These are phyloP conservation scores for Gentiana dahurica DNA, from an alignment of 257 asterid species.

Conservation along the genomic window DNA sequence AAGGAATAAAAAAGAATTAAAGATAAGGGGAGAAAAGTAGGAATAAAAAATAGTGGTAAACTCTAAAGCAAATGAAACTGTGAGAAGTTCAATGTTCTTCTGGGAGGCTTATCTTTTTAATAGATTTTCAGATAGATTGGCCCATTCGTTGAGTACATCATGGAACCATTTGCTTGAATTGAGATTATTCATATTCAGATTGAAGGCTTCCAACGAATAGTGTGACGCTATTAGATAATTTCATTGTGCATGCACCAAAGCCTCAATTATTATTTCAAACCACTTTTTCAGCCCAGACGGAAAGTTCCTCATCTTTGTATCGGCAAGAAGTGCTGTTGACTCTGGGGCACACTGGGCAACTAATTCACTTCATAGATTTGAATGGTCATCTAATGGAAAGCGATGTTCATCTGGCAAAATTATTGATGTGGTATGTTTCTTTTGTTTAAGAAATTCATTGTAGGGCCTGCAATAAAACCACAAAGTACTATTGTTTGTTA, in stretches of 20 bases:
- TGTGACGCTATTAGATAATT: too few relatives aligned
- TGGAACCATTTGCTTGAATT: background rate
- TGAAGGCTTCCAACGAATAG: too few relatives aligned
- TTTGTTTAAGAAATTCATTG: background rate
- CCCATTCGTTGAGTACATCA: background rate
- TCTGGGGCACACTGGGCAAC: slow-evolving; percentile 84
- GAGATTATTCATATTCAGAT: too few relatives aligned
- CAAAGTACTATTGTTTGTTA: too few relatives aligned
- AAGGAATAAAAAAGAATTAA: background rate
- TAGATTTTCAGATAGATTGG: background rate
- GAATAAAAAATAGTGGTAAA: background rate
- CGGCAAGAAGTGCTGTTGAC: slow-evolving; percentile 68
- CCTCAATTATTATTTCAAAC: background rate
- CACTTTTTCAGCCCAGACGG: slow-evolving; percentile 72
- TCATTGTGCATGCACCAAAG: background rate
- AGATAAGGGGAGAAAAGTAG: too few relatives aligned
- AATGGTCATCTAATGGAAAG: slow-evolving; percentile 65
- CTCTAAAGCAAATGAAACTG: too few relatives aligned
- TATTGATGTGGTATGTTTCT: slow-evolving; percentile 57
- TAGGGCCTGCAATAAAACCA: too few relatives aligned
- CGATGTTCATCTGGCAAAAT: slow-evolving; percentile 28
- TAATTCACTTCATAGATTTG: slow-evolving; percentile 70
- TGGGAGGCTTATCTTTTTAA: too few relatives aligned
- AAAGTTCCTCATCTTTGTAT: slow-evolving; percentile 60
- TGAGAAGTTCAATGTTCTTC: too few relatives aligned